A percentile compares a stretch with the other conserved stretches of the same genome.
Evolutionary conservation across 441 rosid species (phyloP).

Genomic region (Dalechampia spathulata): DNA sequence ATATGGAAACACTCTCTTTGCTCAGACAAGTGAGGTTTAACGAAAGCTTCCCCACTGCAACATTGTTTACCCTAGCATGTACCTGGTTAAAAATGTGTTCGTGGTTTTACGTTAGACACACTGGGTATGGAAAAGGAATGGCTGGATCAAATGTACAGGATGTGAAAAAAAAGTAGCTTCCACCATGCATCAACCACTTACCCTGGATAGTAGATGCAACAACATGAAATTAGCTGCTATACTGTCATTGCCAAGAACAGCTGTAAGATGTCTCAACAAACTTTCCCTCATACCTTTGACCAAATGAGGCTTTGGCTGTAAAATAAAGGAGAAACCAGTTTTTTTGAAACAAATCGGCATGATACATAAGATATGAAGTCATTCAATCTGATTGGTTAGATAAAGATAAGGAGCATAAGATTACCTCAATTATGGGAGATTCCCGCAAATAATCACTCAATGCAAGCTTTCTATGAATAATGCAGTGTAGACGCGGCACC

Average conservation of each 20-base stretch:
- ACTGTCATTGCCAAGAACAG: conserved; percentile 73
- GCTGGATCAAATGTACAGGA: neutral
- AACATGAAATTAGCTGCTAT: conserved; percentile 62
- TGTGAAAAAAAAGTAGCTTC: neutral
- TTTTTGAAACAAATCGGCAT: too few species aligned
- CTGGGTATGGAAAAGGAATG: neutral
- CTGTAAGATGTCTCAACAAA: conserved; percentile 57
- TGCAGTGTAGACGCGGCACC: conserved; percentile 89
- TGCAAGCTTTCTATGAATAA: conserved; percentile 71
- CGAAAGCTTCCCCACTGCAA: conserved; percentile 93
- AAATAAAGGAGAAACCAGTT: conserved; percentile 17
- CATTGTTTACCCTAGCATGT: conserved; percentile 58
- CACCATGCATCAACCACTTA: conserved; percentile 12
- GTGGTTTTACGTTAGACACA: neutral
- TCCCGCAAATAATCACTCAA: conserved; percentile 43
- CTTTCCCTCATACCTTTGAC: conserved; percentile 55
- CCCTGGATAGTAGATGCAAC: conserved; percentile 84
- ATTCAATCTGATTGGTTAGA: neutral
- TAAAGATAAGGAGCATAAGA: conserved; percentile 5
- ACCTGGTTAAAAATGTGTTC: conserved; percentile 37
- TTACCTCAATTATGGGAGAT: conserved; percentile 55
- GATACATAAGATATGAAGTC: neutral
- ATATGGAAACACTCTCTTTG: conserved; percentile 59
- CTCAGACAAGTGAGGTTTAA: conserved; percentile 60
- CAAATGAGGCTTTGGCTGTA: conserved; percentile 48